Evolutionary conservation across 1,284 basidiomycete genomes (phyloP), one percentile per base, ranked within the genome.

Genomic region (Cystobasidiaceae sp.): DNA sequence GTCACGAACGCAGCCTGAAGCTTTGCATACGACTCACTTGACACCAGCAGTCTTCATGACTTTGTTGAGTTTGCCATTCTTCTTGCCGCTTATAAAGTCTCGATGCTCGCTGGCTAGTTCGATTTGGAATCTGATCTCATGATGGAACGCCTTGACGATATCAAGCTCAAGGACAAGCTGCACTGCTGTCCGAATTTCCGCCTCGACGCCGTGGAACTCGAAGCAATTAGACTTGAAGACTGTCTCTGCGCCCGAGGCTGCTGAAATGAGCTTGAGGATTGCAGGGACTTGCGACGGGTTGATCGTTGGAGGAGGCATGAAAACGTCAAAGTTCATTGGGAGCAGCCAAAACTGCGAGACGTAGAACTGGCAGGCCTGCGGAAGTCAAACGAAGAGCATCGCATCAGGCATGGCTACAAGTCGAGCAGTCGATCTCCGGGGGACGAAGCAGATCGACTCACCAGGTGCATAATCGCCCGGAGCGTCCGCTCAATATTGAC

Each of bases 221-320:
- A 97, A 97, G 78, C 90, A 92, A 83, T 94, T 96, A 75, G 86
- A 88, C 80, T 97, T 97, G 81, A 96, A 97, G 6, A 97, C 90
- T 34, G 94, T 85, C 76, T 97, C 94, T 32, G 94, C 91, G 2
- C 93, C 91, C 1, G 91, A 90, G 13, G 85, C 81, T 70, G 87
- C 85, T 49, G 91, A 88, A 60, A 97, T 88, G 74, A 89, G 86
- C 77, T 91, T 90, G 65, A 97, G 81, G 48, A 96, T 82, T 0
- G 86, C 84, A 21, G 90, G 86, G 62, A 97, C 87, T 73, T 93
- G 89, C 3, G 86, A 82, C 11, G 88, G 83, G 74, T 90, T 96
- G 72, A 94, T 82, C 17, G 86, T 86, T 28, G 78, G 75, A 9
- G 90, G 87, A 0, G 90, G 87, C 72, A 93, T 82, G 68, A 96